These are phyloP conservation scores for Penicillium roqueforti DNA, from an alignment of 495 filamentous ascomycete species.

Conservation along the genomic window DNA sequence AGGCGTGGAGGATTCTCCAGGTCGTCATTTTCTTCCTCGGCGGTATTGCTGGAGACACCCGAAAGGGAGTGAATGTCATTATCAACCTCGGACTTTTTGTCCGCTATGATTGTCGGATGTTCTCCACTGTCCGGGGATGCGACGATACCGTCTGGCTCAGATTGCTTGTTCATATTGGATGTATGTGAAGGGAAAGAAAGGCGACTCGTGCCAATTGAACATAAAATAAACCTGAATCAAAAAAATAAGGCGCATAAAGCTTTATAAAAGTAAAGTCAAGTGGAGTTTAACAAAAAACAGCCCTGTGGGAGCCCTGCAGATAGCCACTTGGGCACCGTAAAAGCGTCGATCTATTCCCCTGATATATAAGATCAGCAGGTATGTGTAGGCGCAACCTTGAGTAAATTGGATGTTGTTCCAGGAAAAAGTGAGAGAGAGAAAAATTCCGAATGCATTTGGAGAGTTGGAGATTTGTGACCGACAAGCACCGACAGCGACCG, in stretches of 20 bases:
- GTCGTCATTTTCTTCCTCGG: slow-evolving; percentile 15
- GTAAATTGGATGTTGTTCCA: not conserved
- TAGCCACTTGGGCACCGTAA: not conserved
- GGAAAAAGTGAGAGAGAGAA: not conserved
- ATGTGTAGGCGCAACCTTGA: not conserved
- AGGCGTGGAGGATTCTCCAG: slow-evolving; percentile 13
- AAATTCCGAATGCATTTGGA: not conserved
- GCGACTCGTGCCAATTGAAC: not conserved
- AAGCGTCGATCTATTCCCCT: not conserved
- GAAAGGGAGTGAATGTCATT: slow-evolving; percentile 11
- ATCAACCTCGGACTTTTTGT: slow-evolving; percentile 5
- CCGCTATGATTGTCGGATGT: not conserved
- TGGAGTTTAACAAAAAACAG: not conserved
- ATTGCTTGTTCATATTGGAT: slow-evolving; percentile 3
- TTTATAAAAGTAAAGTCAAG: not conserved
- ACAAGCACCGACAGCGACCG: slow-evolving; percentile 22
- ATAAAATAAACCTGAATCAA: not conserved
- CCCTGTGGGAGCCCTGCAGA: not conserved
- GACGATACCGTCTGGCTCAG: not conserved
- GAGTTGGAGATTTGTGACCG: slow-evolving; percentile 15
- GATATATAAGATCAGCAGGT: not conserved
- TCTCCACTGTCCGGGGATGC: slow-evolving; percentile 3
- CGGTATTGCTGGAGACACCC: slow-evolving; percentile 9
- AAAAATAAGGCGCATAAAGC: not conserved
- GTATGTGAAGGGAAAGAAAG: not conserved